Base-by-base conservation (phyloP, 192 early-diverging fungal genomes). In the Paraglomus occultum region DNA sequence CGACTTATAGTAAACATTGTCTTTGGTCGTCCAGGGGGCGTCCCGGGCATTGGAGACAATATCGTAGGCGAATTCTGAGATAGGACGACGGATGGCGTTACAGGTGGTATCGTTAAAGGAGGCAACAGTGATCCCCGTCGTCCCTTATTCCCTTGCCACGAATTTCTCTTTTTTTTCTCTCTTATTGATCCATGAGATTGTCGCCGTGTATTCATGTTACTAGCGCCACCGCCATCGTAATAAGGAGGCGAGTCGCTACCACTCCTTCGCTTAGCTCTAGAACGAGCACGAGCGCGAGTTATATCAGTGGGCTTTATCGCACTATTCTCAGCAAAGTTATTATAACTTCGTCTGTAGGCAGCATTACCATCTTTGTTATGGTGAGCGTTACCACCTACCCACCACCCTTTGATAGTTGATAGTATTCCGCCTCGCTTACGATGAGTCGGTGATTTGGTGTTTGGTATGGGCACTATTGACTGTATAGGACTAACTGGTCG, bases 1-100 rank as follows among this genome's bases (percentile, higher is more conserved):
- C 67, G 51, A 69, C 44, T 69, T 42, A 57, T 69, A 8, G 67
- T 69, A 57, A 69, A 69, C 48, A 57, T 57, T 11, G 53, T 51
- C 38, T 57, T 69, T 10, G 51, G 42, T 14, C 67, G 49, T 10
- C 42, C 52, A 5, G 67, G 67, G 22, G 67, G 67, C 17, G 67
- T 69, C 6, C 67, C 67, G 38, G 67, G 67, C 17, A 69, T 69
- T 1, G 67, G 67, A 8, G 38, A 45, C 52, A 51, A 57, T 8
- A 20, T 10, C n/a, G 52, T 51, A 20, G 67, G 67, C 9, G 67
- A 69, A 57, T 57, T 69, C 15, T 69, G 38, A 17, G 67, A 69
- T 31, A 69, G 51, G 17, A 69, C 67, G n/a, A 69, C 53, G 23
- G 67, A 69, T 15, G 67, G 67, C 8, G 67, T 55, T 15, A 69